Conservation (phyloP, 805 yeast species). For the Candida maesae region DNA sequence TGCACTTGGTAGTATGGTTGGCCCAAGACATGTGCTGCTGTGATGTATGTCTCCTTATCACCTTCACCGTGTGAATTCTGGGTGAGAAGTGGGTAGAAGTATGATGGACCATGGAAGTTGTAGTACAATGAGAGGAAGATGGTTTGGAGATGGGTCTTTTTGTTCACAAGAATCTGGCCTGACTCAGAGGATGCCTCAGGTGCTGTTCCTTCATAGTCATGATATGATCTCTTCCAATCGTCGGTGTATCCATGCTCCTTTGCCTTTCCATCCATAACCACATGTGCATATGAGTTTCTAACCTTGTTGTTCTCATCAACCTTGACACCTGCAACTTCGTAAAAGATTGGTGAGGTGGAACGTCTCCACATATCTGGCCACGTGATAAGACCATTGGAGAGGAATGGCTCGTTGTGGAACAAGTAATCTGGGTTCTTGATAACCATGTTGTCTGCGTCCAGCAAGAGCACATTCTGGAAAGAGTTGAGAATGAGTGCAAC, state of each 20-base stretch:
- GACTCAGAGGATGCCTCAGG: slow-evolving; percentile 60
- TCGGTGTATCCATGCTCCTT: slow-evolving; percentile 8
- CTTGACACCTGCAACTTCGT: slow-evolving; percentile 44
- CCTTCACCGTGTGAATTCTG: slow-evolving; percentile 68
- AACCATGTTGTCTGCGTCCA: slow-evolving; percentile 75
- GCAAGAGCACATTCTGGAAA: slow-evolving; percentile 64
- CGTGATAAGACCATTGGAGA: slow-evolving; percentile 39
- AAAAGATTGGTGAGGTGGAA: slow-evolving; percentile 54
- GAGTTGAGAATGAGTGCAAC: slow-evolving; percentile 69
- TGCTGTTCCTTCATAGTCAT: slow-evolving; percentile 47
- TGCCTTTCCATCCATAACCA: slow-evolving; percentile 19
- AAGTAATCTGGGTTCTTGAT: slow-evolving; percentile 50
- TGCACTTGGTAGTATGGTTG: slow-evolving; percentile 43
- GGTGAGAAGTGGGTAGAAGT: slow-evolving; percentile 56
- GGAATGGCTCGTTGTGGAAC: slow-evolving; percentile 40
- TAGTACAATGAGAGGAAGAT: slow-evolving; percentile 51
- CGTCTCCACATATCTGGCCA: slow-evolving; percentile 72
- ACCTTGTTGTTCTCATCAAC: slow-evolving; percentile 33
- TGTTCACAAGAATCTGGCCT: slow-evolving; percentile 55
- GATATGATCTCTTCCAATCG: slow-evolving; percentile 15
- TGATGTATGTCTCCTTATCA: slow-evolving; percentile 60
- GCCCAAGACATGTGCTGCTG: slow-evolving; percentile 48
- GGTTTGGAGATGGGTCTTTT: slow-evolving; percentile 47
- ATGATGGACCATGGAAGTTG: slow-evolving; percentile 54
- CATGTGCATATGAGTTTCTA: slow-evolving; percentile 25